Base-by-base conservation (phyloP, 257 asterid genomes). In the Echium plantagineum region DNA sequence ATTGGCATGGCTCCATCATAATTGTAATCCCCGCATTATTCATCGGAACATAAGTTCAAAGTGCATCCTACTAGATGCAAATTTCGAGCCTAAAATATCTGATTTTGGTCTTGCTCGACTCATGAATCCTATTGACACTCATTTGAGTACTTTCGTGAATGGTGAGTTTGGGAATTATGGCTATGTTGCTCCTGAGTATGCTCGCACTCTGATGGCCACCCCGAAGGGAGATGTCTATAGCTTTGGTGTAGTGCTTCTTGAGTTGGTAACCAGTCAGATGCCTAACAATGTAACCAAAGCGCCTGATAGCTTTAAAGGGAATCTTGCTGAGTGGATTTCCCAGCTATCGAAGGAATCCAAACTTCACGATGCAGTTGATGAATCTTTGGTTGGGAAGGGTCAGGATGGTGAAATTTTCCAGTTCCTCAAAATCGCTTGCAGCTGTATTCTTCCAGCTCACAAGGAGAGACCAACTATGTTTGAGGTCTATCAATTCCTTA, bases 221-320 rank as follows among this genome's bases (percentile, higher is more conserved):
- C 94, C 94, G 15, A 87, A 90, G 73, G 97, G 97, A 7, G 97
- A 90, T 30, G 96, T 90, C 21, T 90, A 74, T 64, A 90, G 97
- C 57, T 87, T 86, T 1, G 97, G 96, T 8, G 94, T 90, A 2
- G 96, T 90, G 64, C 96, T 90, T 38, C 79, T 90, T 6, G 96
- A 90, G 84, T 62, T 90, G 58, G 94, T 81, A 21, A 87, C 94
- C 0, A 80, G 94, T 15, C 96, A 90, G 74, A 71, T 21, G 62
- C 85, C 96, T 0, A 85, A 83, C 15, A 32, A 16, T 21, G 93
- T 80, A 52, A 46, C 81, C 58, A 81, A 69, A 65, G 94, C 94
- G 21, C 87, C 86, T 0, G 94, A 90, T 63, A 74, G 70, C 74
- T 90, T 90, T 49, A 85, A 77, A 68, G 96, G 96, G n/a, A 87